Evolutionary conservation across 495 filamentous ascomycete species (phyloP).

Genomic region (Tricharina praecox): DNA sequence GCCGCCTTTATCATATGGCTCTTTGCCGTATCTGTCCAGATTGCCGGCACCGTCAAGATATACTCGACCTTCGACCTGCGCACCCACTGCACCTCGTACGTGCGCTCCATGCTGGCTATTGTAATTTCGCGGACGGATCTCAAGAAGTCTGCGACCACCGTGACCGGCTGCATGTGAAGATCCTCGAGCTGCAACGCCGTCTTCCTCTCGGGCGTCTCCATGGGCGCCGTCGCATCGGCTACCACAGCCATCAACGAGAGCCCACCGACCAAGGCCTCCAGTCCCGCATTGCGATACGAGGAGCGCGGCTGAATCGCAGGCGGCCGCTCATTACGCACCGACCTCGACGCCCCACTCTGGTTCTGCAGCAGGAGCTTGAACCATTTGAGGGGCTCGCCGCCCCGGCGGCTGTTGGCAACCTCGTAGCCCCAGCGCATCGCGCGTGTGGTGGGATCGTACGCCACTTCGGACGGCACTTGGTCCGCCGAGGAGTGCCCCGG

Average conservation of each 20-base stretch:
- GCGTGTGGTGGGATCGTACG: slow-evolving; percentile 32
- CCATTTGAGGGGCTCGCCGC: slow-evolving; percentile 14
- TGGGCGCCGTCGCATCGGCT: not conserved
- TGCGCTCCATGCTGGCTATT: slow-evolving; percentile 6
- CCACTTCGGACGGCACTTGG: slow-evolving; percentile 48
- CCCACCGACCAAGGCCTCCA: not conserved
- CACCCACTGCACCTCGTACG: slow-evolving; percentile 21
- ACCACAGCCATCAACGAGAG: not conserved
- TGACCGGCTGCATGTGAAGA: not conserved
- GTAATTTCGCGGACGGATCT: slow-evolving; percentile 6
- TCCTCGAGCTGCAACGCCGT: not conserved
- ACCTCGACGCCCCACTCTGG: too few relatives aligned
- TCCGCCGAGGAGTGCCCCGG: slow-evolving; percentile 33
- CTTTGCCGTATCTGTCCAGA: slow-evolving; percentile 67
- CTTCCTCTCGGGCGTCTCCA: not conserved
- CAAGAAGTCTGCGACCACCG: slow-evolving; percentile 11
- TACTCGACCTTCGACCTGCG: slow-evolving; percentile 29
- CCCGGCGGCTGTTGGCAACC: slow-evolving; percentile 41
- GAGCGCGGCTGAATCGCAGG: too few relatives aligned
- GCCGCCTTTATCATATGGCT: slow-evolving; percentile 47
- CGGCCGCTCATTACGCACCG: too few relatives aligned
- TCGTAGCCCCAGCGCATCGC: slow-evolving; percentile 51
- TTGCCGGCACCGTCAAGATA: slow-evolving; percentile 34
- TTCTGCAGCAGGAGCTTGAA: slow-evolving; percentile 9
- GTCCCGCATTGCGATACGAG: not conserved